phyloP scores from a whole-genome alignment of 495 filamentous ascomycete species.

The Saxophila tyrrhenica region DNA sequence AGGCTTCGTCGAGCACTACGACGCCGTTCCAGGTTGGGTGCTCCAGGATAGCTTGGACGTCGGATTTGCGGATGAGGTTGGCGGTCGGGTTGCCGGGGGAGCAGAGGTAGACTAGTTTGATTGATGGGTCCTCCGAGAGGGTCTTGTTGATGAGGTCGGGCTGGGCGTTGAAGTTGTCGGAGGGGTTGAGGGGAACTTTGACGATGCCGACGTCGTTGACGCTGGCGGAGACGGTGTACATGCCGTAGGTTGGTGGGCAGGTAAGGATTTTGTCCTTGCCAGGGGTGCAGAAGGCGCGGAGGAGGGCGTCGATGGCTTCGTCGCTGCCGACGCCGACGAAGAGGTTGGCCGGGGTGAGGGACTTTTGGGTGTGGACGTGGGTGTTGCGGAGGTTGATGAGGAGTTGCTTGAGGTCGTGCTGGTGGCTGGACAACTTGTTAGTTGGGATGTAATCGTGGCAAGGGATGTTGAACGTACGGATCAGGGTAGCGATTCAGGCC shows the following conservation, averaged over 20 bases:
- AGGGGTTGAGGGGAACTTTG: constrained; percentile 61
- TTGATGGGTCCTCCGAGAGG: constrained; percentile 50
- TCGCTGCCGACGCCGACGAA: constrained; percentile 94
- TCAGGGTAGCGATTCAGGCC: constrained; percentile 91
- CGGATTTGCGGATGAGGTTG: constrained; percentile 60
- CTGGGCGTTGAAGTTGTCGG: constrained; percentile 56
- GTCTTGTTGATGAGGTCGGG: constrained; percentile 52
- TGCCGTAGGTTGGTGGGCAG: constrained; percentile 94
- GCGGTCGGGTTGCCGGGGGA: constrained; percentile 92
- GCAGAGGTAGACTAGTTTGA: constrained; percentile 87
- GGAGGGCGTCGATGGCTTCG: constrained; percentile 87
- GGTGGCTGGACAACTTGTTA: constrained; percentile 48
- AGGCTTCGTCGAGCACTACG: constrained; percentile 88
- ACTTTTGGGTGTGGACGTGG: constrained; percentile 61
- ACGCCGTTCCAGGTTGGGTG: constrained; percentile 95
- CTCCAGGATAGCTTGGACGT: constrained; percentile 60
- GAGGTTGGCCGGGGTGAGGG: constrained; percentile 68
- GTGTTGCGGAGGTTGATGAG: constrained; percentile 85
- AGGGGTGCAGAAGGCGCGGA: constrained; percentile 84
- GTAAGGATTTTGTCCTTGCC: constrained; percentile 81
- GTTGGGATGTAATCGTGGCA: constrained; percentile 1
- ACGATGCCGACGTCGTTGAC: constrained; percentile 84
- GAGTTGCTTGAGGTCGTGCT: constrained; percentile 68
- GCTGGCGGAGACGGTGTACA: constrained; percentile 89
- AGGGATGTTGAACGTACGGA: constrained; percentile 43